Evolutionary conservation across 73 alveolate species (phyloP), one percentile per base, ranked within the genome.

Genomic region (Loxodes magnus): DNA sequence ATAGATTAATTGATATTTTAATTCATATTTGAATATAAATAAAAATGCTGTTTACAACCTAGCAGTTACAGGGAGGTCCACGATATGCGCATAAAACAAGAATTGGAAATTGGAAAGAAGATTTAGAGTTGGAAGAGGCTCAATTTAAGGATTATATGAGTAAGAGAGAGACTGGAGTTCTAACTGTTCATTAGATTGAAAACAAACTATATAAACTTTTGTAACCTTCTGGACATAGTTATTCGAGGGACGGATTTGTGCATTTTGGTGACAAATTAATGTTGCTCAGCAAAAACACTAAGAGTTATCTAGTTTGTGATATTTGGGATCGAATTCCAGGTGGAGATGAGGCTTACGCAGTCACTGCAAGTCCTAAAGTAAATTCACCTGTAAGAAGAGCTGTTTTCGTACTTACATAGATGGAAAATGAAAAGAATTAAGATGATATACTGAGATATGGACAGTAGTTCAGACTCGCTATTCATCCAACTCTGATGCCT

Each of bases 41-140:
- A 50, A 60, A 60, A 22, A 73, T 73, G 87, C 22, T 26, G 77
- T 82, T 58, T 64, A 82, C 95, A 25, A 71, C 87, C 27, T 84
- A 82, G 41, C 91, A 82, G 71, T 28, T 65, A 41, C 79, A 61
- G 37, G 95, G 95, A 6, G 95, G 95, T 10, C 91, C 88, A 0
- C 41, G 56, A 35, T 80, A 80, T 61, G 24, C 70, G 4, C 73
- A 52, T 49, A 80, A 80, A 58, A 64, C 85, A 35, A 73, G 68
- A 39, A 69, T 82, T 26, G 95, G 95, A 21, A 82, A 82, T 70
- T 82, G 91, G 91, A 64, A 59, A 35, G 95, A 82, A 64, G 95
- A 82, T 46, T 67, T 77, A 77, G 91, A 71, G 33, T 69, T 80
- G 20, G 94, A 80, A 33, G 89, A 80, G 26, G 31, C 54, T 0